Evolutionary conservation across 495 filamentous ascomycete genomes (phyloP), one percentile per base, ranked within the genome.

Genomic region (Penicillium simplicissimum): DNA sequence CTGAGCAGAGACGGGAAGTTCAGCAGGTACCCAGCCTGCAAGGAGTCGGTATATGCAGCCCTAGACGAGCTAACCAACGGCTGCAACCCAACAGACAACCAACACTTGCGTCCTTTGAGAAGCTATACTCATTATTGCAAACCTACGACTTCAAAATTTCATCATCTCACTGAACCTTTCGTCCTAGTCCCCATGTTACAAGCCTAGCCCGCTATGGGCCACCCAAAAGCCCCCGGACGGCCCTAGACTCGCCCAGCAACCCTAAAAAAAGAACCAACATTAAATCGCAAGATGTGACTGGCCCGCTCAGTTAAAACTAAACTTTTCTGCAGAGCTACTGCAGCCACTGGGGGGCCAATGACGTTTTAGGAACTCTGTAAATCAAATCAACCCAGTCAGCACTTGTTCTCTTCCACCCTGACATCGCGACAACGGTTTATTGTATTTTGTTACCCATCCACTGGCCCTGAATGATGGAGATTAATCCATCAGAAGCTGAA

Each of bases 201-300:
- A 25, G 23, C 13, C 45, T 23, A 49, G 45, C 45, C 45, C 25
- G 7, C 45, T 9, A 31, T 31, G 45, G 45, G 14, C 45, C 45
- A 49, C 14, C 14, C 8, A 23, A 49, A 31, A 14, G 21, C 45
- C 45, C 43, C 43, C 23, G 13, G 23, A 49, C 21, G 9, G 45
- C 45, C 45, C 45, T 23, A n/a, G 17, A n/a, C n/a, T 33, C 31
- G 49, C 28, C 48, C 31, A 36, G 10, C 1, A 53, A 31, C 51
- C 37, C 62, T 65, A 65, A 58, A 65, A 65, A 65, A 62, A 65
- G 59, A 65, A 65, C 63, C 63, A 65, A 65, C 63, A 65, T 14
- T 58, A 8, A 42, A 58, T 35, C 34, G 28, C 34, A 55, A 40
- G 19, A 23, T 14, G 3, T 59, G 15, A 59, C 49, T 53, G 45